Percentiles rank a stretch among this genome's conserved stretches.
These are phyloP conservation scores for Nigrograna mackinnonii DNA, from an alignment of 2,329 filamentous ascomycete species.

Conservation along the genomic window DNA sequence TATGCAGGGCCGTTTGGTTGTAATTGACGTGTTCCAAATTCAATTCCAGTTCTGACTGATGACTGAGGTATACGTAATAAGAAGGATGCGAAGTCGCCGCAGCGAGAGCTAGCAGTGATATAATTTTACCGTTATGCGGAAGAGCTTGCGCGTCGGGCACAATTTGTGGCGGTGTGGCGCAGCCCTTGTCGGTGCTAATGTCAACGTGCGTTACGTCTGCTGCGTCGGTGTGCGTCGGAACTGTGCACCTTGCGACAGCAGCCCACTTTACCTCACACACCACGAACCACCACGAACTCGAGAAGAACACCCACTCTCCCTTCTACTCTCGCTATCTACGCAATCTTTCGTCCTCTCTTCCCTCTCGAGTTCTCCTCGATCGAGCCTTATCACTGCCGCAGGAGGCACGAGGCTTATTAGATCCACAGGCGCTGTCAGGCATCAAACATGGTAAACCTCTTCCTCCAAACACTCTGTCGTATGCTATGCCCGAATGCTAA, in stretches of 20 bases:
- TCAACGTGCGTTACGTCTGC: neutral
- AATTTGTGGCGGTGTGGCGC: neutral
- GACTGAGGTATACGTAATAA: too few relatives aligned
- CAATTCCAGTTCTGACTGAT: too few relatives aligned
- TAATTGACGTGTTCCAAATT: too few relatives aligned
- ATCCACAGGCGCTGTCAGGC: slow-evolving; percentile 32
- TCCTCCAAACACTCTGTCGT: slow-evolving; percentile 7
- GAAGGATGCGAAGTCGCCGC: too few relatives aligned
- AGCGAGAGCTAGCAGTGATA: too few relatives aligned
- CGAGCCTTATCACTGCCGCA: neutral
- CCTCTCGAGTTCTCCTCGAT: too few relatives aligned
- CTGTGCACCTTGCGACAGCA: slow-evolving; percentile 8
- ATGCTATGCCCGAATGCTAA: slow-evolving; percentile 4
- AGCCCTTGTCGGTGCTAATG: neutral
- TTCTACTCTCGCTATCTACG: neutral
- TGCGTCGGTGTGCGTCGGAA: slow-evolving; percentile 4
- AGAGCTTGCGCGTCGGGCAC: neutral
- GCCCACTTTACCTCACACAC: too few relatives aligned
- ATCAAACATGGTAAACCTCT: slow-evolving; percentile 37
- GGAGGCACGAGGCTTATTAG: too few relatives aligned
- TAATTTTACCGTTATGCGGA: too few relatives aligned
- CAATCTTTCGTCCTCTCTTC: neutral
- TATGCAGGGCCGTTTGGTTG: too few relatives aligned
- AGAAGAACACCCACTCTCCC: too few relatives aligned
- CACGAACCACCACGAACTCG: too few relatives aligned